Base-by-base conservation (phyloP, 192 early-diverging fungal species). In the Rhizophagus clarus region DNA sequence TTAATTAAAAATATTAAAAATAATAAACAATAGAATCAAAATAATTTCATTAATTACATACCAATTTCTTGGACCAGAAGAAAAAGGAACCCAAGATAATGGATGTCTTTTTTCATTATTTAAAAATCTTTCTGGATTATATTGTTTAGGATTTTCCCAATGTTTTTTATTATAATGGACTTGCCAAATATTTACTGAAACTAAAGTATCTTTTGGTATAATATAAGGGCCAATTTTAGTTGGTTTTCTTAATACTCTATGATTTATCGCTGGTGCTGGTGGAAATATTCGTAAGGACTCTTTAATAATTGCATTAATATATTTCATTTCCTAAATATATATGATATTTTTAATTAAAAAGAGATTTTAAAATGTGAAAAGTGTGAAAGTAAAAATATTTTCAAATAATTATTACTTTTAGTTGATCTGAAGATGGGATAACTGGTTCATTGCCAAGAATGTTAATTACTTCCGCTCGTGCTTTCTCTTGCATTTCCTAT, bases 401-500 rank as follows among this genome's bases (percentile, higher is more conserved):
- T 12, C 29, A 28, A 22, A 29, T 28, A 6, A 29, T 4, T 45
- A 20, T 64, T 64, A 64, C 63, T 8, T 64, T 64, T 64, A 64
- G 29, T 64, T 64, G 28, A 1, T 29, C 63, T 14, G 24, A 28
- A 28, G 63, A 14, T 28, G 63, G 63, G 1, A 28, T 64, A 3
- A 64, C 24, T 64, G 28, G 12, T 12, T 64, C 63, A 28, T 64
- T 29, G 0, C 63, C 63, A 64, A 64, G n/a, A 28, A 64, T 12
- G 0, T 28, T 64, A 6, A 64, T 29, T 11, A 64, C 63, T 64
- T 64, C 63, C 29, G 3, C 63, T 28, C 63, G n/a, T 28, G 63
- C 63, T 64, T 28, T 64, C 20, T 64, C 63, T 64, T 64, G 63
- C n/a, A 64, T 64, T 28, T 64, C 63, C 63, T 64, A 15, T 24